Conservation (phyloP, 257 asterid genomes). For the Gentiana macrophylla region DNA sequence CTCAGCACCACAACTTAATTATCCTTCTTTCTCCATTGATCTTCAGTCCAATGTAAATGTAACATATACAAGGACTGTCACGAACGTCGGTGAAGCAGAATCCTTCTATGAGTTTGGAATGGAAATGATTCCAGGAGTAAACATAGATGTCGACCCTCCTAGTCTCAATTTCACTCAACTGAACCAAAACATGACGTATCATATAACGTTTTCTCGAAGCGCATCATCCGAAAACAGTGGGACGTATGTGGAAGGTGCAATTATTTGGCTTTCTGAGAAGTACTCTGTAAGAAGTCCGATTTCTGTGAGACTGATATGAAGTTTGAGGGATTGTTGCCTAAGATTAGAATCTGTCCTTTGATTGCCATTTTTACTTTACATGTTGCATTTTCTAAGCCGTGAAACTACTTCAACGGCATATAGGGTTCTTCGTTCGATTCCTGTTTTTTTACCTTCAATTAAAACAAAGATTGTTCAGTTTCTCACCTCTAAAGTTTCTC, state of each 20-base stretch:
- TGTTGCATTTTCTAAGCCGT: too few relatives aligned
- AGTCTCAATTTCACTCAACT: neutral
- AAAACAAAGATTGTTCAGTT: too few relatives aligned
- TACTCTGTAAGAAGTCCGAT: conserved; percentile 7
- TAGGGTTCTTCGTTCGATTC: too few relatives aligned
- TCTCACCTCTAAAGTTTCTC: too few relatives aligned
- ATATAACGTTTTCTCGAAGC: neutral
- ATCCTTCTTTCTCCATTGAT: neutral
- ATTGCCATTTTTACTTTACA: too few relatives aligned
- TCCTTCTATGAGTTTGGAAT: neutral
- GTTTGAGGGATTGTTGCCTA: too few relatives aligned
- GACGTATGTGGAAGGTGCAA: conserved; percentile 3
- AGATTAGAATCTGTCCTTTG: too few relatives aligned
- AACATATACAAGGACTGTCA: neutral
- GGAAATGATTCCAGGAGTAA: neutral
- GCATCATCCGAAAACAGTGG: neutral
- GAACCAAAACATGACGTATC: neutral
- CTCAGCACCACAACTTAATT: neutral
- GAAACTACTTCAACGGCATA: too few relatives aligned
- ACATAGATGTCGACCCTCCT: neutral
- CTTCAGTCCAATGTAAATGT: neutral
- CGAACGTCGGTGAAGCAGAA: neutral
- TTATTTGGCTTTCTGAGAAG: conserved; percentile 1
- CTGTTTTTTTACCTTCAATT: too few relatives aligned
- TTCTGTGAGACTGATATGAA: neutral